Evolutionary conservation across 768 basidiomycete species (phyloP).

Genomic region (Candolleomyces aberdarensis): DNA sequence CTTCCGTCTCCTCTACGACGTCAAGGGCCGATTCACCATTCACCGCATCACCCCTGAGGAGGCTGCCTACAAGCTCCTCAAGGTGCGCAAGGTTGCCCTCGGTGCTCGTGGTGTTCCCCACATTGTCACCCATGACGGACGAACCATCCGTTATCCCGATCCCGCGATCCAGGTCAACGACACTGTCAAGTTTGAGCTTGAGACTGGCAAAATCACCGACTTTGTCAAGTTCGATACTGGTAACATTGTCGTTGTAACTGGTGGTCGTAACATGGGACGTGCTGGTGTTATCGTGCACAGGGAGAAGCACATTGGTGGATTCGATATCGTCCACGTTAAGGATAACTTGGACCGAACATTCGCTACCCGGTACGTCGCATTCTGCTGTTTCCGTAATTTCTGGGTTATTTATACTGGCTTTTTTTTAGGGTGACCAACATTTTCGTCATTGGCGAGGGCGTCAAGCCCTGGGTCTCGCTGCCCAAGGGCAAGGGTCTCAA

Average conservation of each 20-base stretch:
- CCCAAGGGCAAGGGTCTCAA: slow-evolving; percentile 98
- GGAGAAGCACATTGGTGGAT: slow-evolving; percentile 97
- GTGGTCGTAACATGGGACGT: slow-evolving; percentile 99
- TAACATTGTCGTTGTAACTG: slow-evolving; percentile 96
- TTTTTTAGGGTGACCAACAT: slow-evolving; percentile 84
- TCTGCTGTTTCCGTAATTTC: background rate
- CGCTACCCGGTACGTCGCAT: slow-evolving; percentile 80
- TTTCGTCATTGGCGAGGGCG: slow-evolving; percentile 95
- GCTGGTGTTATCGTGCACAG: slow-evolving; percentile 93
- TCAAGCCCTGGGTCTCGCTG: slow-evolving; percentile 94
- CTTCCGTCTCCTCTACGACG: slow-evolving; percentile 98
- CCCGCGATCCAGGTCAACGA: slow-evolving; percentile 94
- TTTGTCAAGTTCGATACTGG: slow-evolving; percentile 96
- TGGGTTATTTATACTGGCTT: background rate
- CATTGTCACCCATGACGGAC: slow-evolving; percentile 98
- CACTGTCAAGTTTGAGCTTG: slow-evolving; percentile 95
- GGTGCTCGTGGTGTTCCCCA: slow-evolving; percentile 94
- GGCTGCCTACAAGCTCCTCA: slow-evolving; percentile 93
- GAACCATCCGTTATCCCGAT: slow-evolving; percentile 99
- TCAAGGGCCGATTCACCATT: slow-evolving; percentile 99
- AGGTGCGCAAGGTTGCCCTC: slow-evolving; percentile 88
- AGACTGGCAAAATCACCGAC: slow-evolving; percentile 89
- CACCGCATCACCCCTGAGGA: slow-evolving; percentile 99
- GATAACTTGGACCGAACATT: slow-evolving; percentile 95
- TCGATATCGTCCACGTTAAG: slow-evolving; percentile 98